Conservation (phyloP, 169 alveolate species). For the Babesia divergens region DNA sequence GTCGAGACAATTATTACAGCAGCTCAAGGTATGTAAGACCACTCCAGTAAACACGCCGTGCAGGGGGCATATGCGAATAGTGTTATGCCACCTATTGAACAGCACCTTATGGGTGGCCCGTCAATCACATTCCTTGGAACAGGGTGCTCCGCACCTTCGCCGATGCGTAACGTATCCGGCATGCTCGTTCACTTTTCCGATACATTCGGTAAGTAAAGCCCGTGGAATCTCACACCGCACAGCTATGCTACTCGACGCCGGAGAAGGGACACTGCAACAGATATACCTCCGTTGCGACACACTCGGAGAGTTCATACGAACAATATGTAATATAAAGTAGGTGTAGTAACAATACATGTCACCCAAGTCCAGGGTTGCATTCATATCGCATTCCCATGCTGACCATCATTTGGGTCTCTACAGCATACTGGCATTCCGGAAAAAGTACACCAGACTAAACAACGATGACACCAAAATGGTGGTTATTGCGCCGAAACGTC, state of each 20-base stretch:
- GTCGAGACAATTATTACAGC: not conserved
- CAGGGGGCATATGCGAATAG: too few species aligned
- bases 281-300: conserved; percentile 70
- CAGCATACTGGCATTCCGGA: conserved; percentile 67
- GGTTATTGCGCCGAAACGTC: not conserved
- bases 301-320: conserved; percentile 49
- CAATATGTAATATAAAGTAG: conserved; percentile 62
- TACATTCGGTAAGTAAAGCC: conserved; percentile 22
- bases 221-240: conserved; percentile 27
- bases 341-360: not conserved
- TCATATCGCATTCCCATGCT: conserved; percentile 85
- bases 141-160: conserved; percentile 88
- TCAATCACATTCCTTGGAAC: conserved; percentile 86
- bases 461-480: not conserved
- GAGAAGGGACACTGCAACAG: conserved; percentile 89
- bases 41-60: too few species aligned
- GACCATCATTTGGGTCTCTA: conserved; percentile 83
- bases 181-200: conserved; percentile 60
- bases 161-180: conserved; percentile 86
- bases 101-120: conserved; percentile 23
- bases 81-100: not conserved
- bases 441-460: not conserved
- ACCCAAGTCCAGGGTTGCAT: conserved; percentile 57
- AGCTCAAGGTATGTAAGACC: too few species aligned
- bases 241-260: conserved; percentile 84